Percentiles rank a stretch among this genome's conserved stretches.
Conservation (phyloP, 148 eudicot genomes). For the Heliamphora exappendiculata region DNA sequence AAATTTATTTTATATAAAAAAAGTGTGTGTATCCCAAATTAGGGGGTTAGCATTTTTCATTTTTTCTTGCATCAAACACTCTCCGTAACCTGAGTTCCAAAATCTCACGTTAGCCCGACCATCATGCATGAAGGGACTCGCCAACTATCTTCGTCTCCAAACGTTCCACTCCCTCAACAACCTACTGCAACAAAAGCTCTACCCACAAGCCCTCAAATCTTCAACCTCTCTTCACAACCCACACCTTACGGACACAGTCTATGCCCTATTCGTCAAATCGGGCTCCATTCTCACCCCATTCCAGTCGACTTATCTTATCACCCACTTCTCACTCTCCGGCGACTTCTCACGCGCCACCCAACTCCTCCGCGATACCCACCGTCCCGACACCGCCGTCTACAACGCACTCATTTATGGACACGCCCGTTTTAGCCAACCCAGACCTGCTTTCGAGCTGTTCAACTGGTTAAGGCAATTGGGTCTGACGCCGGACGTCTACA, state of each 20-base stretch:
- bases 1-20: too few relatives aligned
- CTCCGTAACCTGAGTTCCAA: too few relatives aligned
- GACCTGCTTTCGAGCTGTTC: conserved; percentile 26
- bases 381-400: conserved; percentile 37
- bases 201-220: conserved; percentile 43
- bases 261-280: conserved; percentile 40
- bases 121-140: conserved; percentile 43
- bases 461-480: conserved; percentile 24
- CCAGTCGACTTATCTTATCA: conserved; percentile 46
- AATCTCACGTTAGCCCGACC: background rate
- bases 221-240: conserved; percentile 28
- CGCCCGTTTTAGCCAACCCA: conserved; percentile 27
- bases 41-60: too few relatives aligned
- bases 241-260: conserved; percentile 31
- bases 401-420: conserved; percentile 49
- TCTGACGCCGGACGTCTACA: conserved; percentile 43
- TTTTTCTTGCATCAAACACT: too few relatives aligned
- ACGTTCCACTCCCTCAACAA: conserved; percentile 16
- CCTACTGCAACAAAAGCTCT: conserved; percentile 31
- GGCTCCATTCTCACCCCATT: conserved; percentile 36
- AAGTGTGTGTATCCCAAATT: too few relatives aligned
- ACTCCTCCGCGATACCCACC: conserved; percentile 28
- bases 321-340: conserved; percentile 44
- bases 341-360: conserved; percentile 37
- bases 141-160: conserved; percentile 6